phyloP scores from a whole-genome alignment of 805 yeast genomes.

The Zygosaccharomyces bailii region DNA sequence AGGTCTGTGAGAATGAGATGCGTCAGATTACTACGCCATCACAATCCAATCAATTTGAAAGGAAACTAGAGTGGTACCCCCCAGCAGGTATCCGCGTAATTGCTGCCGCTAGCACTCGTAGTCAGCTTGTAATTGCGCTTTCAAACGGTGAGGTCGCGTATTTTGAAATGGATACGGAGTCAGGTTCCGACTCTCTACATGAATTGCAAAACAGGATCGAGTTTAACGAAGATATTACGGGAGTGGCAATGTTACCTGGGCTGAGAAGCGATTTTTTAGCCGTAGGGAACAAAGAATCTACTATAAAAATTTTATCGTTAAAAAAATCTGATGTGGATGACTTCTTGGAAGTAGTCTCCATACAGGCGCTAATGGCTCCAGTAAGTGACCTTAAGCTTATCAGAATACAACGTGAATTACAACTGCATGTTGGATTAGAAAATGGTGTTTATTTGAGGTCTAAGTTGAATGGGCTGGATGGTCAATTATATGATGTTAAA shows the following conservation, averaged over 20 bases:
- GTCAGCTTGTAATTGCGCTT: constrained; percentile 67
- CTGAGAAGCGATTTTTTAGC: constrained; percentile 56
- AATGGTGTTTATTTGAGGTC: constrained; percentile 78
- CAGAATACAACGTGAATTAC: constrained; percentile 23
- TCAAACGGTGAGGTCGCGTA: constrained; percentile 75
- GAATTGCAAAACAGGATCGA: constrained; percentile 67
- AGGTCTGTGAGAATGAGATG: constrained; percentile 68
- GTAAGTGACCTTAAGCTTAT: constrained; percentile 38
- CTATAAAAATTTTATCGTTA: constrained; percentile 62
- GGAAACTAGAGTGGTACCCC: constrained; percentile 69
- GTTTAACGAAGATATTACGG: constrained; percentile 48
- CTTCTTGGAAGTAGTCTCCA: constrained; percentile 56
- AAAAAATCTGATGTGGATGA: constrained; percentile 45
- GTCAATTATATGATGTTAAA: constrained; percentile 60
- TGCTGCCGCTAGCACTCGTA: constrained; percentile 56
- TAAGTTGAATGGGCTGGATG: constrained; percentile 53
- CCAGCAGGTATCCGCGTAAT: constrained; percentile 70
- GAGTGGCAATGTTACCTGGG: constrained; percentile 49
- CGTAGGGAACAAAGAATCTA: constrained; percentile 67
- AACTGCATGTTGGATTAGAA: constrained; percentile 74
- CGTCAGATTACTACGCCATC: constrained; percentile 47
- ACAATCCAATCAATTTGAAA: constrained; percentile 18
- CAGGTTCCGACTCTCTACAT: constrained; percentile 42
- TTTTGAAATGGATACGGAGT: constrained; percentile 61
- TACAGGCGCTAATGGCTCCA: constrained; percentile 63